Percentiles rank a stretch among this genome's conserved stretches.
Conservation (phyloP, 75 land plant genomes). For the Ceratopteris richardii region DNA sequence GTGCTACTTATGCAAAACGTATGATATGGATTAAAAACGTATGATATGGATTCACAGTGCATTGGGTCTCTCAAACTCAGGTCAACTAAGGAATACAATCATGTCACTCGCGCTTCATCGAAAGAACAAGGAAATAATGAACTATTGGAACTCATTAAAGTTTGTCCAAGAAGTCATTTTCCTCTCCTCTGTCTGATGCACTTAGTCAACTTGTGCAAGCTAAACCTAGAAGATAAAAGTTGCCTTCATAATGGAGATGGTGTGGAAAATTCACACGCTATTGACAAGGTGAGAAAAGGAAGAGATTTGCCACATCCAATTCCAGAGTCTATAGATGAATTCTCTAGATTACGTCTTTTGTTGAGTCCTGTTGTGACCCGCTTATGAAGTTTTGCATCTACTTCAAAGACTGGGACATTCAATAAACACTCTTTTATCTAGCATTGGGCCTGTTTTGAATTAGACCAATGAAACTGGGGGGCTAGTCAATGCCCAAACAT, state of each 20-base stretch:
- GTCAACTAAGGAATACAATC: background rate
- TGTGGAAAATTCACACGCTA: background rate
- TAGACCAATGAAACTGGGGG: background rate
- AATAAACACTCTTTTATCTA: background rate
- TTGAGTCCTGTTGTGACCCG: conserved; percentile 2
- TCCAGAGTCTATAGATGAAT: background rate
- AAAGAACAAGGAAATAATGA: too few relatives aligned
- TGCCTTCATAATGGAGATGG: too few relatives aligned
- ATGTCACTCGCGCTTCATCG: background rate
- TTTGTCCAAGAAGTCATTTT: too few relatives aligned
- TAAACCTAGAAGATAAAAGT: too few relatives aligned
- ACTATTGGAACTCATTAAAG: too few relatives aligned
- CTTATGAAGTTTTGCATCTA: background rate
- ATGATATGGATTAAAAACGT: too few relatives aligned
- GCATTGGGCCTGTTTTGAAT: background rate
- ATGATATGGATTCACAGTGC: background rate
- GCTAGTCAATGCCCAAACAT: background rate
- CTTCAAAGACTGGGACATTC: background rate
- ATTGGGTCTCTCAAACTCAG: background rate
- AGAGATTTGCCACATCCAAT: background rate
- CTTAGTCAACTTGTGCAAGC: too few relatives aligned
- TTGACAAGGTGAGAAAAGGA: background rate
- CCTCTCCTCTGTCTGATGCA: too few relatives aligned
- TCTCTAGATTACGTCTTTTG: background rate
- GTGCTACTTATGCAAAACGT: too few relatives aligned